phyloP scores from a whole-genome alignment of 176 grass and related monocot species.

The Eleusine coracana region DNA sequence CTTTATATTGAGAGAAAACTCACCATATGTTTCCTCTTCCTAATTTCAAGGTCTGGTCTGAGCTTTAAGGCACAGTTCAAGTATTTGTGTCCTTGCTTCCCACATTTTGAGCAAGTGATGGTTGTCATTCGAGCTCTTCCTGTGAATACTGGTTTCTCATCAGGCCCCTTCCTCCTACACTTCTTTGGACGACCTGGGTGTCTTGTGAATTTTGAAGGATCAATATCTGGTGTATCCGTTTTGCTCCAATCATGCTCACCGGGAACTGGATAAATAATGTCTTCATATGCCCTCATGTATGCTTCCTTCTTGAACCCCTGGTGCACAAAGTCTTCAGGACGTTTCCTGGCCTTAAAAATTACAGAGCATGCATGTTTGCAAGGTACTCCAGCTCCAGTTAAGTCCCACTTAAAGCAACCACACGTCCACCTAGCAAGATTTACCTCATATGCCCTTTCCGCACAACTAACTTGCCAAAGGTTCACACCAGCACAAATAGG shows the following conservation, averaged over 20 bases:
- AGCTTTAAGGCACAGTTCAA: background rate
- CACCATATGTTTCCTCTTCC: background rate
- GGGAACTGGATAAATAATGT: background rate
- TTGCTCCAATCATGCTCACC: background rate
- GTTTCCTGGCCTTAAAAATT: background rate
- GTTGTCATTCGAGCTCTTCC: background rate
- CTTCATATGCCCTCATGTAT: background rate
- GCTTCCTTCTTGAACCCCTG: constrained; percentile 3
- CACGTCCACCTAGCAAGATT: background rate
- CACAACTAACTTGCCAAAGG: background rate
- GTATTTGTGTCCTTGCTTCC: background rate
- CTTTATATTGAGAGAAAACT: background rate
- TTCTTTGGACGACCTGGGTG: background rate
- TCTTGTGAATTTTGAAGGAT: background rate
- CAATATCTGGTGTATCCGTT: background rate
- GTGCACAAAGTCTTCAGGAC: background rate
- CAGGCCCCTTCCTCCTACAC: background rate
- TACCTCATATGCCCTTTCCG: background rate
- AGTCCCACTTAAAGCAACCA: background rate
- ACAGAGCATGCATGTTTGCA: constrained; percentile 10
- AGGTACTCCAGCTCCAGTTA: constrained; percentile 3
- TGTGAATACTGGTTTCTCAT: background rate
- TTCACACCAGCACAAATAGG: background rate
- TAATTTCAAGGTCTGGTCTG: background rate
- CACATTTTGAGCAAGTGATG: background rate